Conservation (phyloP, 441 rosid genomes). For the Manihot esculenta region DNA sequence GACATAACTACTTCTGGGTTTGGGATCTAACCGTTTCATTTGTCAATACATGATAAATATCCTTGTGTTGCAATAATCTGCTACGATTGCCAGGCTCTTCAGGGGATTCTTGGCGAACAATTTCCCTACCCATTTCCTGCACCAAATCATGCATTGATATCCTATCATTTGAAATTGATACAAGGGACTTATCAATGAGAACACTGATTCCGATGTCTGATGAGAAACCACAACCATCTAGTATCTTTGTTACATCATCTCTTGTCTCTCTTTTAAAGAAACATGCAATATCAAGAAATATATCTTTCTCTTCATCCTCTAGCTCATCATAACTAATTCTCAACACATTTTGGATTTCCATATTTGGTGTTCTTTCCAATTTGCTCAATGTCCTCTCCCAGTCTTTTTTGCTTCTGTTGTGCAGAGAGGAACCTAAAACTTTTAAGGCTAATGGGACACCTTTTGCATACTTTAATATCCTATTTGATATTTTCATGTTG, state of each 20-base stretch:
- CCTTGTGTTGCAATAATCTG: background rate
- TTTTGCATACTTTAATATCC: background rate
- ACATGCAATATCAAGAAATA: background rate
- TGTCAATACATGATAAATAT: background rate
- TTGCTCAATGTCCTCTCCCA: background rate
- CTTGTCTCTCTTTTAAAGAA: background rate
- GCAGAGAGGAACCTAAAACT: background rate
- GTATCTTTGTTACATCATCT: no score
- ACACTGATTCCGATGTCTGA: no score
- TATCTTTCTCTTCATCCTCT: background rate
- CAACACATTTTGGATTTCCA: background rate
- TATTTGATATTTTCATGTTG: background rate
- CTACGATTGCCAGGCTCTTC: background rate
- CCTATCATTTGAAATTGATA: background rate
- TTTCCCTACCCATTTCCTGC: background rate
- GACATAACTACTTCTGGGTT: background rate
- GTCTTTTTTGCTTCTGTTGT: background rate
- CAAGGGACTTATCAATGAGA: background rate
- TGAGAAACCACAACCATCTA: no score
- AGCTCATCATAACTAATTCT: background rate
- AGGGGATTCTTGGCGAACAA: background rate
- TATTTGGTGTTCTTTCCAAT: background rate
- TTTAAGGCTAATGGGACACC: background rate
- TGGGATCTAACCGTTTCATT: background rate
- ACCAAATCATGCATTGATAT: background rate